Evolutionary conservation across 768 basidiomycete species (phyloP), one percentile per base, ranked within the genome.

Genomic region (Clitopilus hobsonii): DNA sequence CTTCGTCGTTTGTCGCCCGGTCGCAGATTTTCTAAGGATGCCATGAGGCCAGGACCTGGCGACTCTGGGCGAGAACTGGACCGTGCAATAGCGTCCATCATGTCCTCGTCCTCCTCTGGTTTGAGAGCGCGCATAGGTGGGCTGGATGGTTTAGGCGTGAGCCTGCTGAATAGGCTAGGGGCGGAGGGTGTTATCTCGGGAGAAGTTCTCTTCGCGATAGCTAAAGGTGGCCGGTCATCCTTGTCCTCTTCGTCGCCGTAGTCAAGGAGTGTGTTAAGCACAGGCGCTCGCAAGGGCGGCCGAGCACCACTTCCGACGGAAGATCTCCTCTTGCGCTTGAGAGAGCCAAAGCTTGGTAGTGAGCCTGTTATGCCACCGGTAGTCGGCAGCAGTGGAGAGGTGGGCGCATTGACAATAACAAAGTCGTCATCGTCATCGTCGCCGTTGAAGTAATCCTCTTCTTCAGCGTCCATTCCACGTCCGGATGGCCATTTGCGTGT

Each of bases 391-490:
- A 75, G 56, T 69, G 69, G 38, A 71, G 71, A 45, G 3, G 22
- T 45, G 11, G 41, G 41, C 5, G 41, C 11, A 47, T 69, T 74
- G 53, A 74, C 73, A 6, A 74, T 63, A 30, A 74, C 61, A 45
- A 68, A 57, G 28, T 78, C 74, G 60, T 94, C 94, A 38, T 93
- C 90, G 22, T 45, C 41, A 58, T 94, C 92, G 36, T 91, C 90
- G 25, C 75, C 80, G 62, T 95, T 93, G 80, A 97, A 98, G 73
- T 97, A 98, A 56, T 88, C 83, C 67, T 98, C 95, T 67, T 98
- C 95, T 57, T 91, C 89, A 5, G 77, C 77, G 59, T 91, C 91
- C 55, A 85, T 68, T 28, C 71, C 66, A 27, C 79, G 80, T 38
- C 77, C 79, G 62, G 69, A 72, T 57, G 75, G 71, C 72, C 77